These are phyloP conservation scores for Fusarium austroafricanum DNA, from an alignment of 2,329 filamentous ascomycete genomes.

Conservation along the genomic window DNA sequence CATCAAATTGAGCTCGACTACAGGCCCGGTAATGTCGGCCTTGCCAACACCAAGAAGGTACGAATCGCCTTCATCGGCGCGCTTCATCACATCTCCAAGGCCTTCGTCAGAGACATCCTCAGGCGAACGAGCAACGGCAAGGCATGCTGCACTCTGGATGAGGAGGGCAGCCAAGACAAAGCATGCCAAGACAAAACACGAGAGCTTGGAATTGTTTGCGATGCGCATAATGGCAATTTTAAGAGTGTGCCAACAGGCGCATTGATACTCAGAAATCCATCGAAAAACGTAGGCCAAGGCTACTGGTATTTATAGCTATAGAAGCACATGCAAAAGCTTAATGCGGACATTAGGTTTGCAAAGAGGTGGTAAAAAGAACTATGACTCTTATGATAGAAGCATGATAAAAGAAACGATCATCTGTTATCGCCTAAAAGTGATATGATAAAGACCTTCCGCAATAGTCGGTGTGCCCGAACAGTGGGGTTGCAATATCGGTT, in stretches of 20 bases:
- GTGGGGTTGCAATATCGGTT: not conserved
- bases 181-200: not conserved
- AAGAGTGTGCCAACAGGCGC: not conserved
- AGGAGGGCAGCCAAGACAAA: not conserved
- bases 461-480: not conserved
- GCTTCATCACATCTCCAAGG: not conserved
- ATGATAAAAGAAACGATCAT: not conserved
- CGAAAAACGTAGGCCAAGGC: fast-evolving
- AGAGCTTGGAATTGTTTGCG: not conserved
- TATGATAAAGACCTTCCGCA: not conserved
- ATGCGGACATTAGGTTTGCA: no score
- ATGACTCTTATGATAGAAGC: no score
- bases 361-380: no score
- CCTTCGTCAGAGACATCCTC: fast-evolving
- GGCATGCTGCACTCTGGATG: not conserved
- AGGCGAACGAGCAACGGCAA: not conserved
- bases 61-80: not conserved
- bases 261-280: fast-evolving
- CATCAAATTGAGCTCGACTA: slow-evolving; percentile 20
- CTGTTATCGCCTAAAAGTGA: not conserved
- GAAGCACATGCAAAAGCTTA: no score
- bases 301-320: not conserved
- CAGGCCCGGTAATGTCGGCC: slow-evolving; percentile 8
- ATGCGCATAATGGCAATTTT: not conserved
- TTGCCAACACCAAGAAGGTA: slow-evolving; percentile 15